Evolutionary conservation across 257 asterid species (phyloP), one percentile per base, ranked within the genome.

Genomic region (Coffea canephora): DNA sequence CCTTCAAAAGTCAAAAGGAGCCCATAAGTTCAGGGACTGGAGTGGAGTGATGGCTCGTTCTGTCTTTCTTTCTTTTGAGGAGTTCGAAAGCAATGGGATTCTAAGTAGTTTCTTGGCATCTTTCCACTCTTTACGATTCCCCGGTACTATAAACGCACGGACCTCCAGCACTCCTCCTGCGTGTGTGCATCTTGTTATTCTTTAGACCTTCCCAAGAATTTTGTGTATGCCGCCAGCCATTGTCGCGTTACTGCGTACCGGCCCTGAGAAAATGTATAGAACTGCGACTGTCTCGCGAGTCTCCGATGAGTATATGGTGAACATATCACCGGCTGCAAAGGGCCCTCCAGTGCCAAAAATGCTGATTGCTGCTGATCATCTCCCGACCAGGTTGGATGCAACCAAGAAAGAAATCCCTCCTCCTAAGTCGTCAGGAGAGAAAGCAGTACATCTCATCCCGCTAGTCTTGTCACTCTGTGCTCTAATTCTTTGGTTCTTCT

Each of bases 401-500:
- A 62, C 86, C 0, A 90, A 90, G 92, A 89, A 89, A 83, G 88
- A 85, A 62, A 73, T 4, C 49, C 59, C 84, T 36, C 59, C 84
- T 36, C 68, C 54, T 11, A 89, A 83, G 75, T 23, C 73, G 41
- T 10, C 82, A 0, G 89, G 85, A 18, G 90, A 90, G 74, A 89
- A 41, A 67, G 83, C 82, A 25, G 87, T 90, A 80, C 97, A 90
- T 80, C 73, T 90, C 3, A 86, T 90, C 77, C 97, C 97, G 10
- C 72, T 90, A 16, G 89, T 88, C 15, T 85, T 91, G 88, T 16
- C 83, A 52, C 6, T 82, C 21, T 91, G 93, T 77, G 90, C 78
- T 66, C 83, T 89, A 41, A 61, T 90, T 65, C 94, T 91, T 39
- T 91, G 94, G 94, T 84, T 78, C 54, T 91, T 87, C 79, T 91